Conservation (phyloP, 306 rosid species). For the Aeschynomene evenia region DNA sequence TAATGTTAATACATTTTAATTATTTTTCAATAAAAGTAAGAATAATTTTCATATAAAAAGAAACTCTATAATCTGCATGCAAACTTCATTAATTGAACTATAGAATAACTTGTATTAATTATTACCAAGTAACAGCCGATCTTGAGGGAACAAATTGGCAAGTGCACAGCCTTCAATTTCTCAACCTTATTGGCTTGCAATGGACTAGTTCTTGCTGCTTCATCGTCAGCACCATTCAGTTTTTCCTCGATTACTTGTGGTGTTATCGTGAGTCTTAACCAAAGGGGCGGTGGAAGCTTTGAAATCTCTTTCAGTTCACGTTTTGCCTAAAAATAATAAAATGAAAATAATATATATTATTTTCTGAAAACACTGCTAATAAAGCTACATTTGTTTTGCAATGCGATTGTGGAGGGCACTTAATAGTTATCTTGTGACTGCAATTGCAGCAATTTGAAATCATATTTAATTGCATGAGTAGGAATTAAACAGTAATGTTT, state of each 20-base stretch:
- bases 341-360: no score
- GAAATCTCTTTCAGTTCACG: slow-evolving; percentile 3
- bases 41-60: not conserved
- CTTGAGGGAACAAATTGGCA: slow-evolving; percentile 22
- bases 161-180: slow-evolving; percentile 44
- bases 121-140: slow-evolving; percentile 57
- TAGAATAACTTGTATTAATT: no score
- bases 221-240: not conserved
- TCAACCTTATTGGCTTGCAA: slow-evolving; percentile 3
- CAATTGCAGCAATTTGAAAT: no score
- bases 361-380: no score
- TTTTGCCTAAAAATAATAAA: not conserved
- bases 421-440: no score
- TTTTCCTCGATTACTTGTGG: slow-evolving; percentile 19
- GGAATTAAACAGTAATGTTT: no score
- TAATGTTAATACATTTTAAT: no score
- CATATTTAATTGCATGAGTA: no score
- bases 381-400: no score
- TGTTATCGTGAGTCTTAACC: slow-evolving; percentile 32
- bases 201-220: not conserved
- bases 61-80: not conserved
- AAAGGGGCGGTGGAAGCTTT: slow-evolving; percentile 22
- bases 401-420: no score
- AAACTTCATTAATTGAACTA: not conserved
- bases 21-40: no score